Evolutionary conservation across 2,329 filamentous ascomycete genomes (phyloP).

Genomic region (Zasmidium citrigriseum): DNA sequence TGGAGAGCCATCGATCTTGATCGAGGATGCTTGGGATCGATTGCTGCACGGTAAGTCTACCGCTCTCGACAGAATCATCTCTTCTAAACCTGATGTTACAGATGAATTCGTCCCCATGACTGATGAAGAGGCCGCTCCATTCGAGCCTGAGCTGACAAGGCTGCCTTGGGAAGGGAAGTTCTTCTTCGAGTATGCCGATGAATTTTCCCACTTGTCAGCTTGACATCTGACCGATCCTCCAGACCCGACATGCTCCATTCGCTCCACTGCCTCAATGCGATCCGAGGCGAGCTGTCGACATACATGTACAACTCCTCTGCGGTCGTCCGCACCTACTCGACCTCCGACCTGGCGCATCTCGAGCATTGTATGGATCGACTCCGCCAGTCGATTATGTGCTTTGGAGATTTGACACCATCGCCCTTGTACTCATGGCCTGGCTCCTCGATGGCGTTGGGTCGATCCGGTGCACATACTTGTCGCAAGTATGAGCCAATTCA

Average conservation of each 20-base stretch:
- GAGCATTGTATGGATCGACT: conserved; percentile 26
- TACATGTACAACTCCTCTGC: conserved; percentile 16
- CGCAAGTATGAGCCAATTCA: conserved; percentile 21
- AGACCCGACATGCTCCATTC: conserved; percentile 24
- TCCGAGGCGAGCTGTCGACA: conserved; percentile 18
- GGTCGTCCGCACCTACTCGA: background rate
- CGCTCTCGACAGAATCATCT: background rate
- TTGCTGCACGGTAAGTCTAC: conserved; percentile 5
- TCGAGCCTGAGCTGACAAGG: conserved; percentile 10
- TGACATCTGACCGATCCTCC: background rate
- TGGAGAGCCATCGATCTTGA: conserved; percentile 16
- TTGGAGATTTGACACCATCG: conserved; percentile 21
- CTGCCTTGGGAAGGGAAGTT: conserved; percentile 9
- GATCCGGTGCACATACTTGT: conserved; percentile 18
- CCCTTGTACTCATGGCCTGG: conserved; percentile 17
- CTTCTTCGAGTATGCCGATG: conserved; percentile 14
- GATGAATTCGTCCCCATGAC: conserved; percentile 18
- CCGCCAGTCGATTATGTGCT: conserved; percentile 23
- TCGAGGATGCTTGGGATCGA: conserved; percentile 18
- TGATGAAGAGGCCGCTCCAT: conserved; percentile 12
- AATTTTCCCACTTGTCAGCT: background rate
- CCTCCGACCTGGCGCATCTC: conserved; percentile 15
- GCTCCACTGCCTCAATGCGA: conserved; percentile 24
- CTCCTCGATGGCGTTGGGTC: conserved; percentile 16
- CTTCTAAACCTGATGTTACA: background rate